Base-by-base conservation (phyloP, 2,329 filamentous ascomycete species). In the Phaeosphaeria sp. region DNA sequence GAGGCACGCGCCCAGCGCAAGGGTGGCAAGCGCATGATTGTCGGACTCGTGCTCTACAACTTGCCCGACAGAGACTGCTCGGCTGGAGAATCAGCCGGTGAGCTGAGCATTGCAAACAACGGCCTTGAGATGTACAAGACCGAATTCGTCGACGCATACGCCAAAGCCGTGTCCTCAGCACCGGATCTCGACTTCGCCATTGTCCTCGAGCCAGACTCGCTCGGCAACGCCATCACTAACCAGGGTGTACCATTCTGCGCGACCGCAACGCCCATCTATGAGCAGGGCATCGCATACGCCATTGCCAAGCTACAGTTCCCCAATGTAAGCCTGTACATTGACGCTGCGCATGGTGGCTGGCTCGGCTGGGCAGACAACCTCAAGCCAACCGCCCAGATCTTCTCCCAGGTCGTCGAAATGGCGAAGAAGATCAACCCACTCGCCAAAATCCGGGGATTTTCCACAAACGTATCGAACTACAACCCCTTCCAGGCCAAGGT, bases 41-140 rank as follows among this genome's bases (percentile, higher is more conserved):
- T 70, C 2, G 69, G 69, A 9, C 67, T 72, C 52, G 92, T 94
- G 58, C 97, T 98, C 84, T 98, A 97, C 82, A 84, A 86, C 36
- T 87, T 98, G 3, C 94, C 98, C 84, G 94, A 98, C 79, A 97
- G 90, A 82, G 91, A 98, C 78, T 84, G 82, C 75, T 90, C 90
- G 72, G 91, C 91, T 52, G 80, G 81, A 66, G 96, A 93, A 91
- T 90, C 92, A 54, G 79, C 83, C 48, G 85, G 90, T 51, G 94
- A 98, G 78, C 87, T 98, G 50, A 85, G 90, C 70, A 90, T 92
- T 65, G 93, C 89, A 33, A 69, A 68, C 4, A 54, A 69, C 46
- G 67, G 67, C 9, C 50, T 67, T 47, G 43, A 63, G 20, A 59
- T 67, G 33, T 72, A 72, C 65, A 72, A 72, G 55, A 67, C 55